Conservation (phyloP, 2,329 filamentous ascomycete genomes). For the Colletotrichum lindemuthianum region DNA sequence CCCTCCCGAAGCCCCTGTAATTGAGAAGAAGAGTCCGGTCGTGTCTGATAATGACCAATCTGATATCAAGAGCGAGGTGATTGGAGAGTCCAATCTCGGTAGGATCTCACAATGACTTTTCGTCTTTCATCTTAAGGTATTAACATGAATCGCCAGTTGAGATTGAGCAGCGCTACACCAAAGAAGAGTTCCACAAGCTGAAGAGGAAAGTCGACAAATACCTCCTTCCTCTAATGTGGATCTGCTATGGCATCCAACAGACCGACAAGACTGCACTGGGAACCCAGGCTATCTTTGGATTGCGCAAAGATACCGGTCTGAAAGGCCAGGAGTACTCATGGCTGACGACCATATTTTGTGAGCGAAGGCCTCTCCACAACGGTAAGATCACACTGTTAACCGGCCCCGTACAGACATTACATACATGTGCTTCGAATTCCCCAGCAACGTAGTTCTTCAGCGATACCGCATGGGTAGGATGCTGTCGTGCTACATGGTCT, state of each 20-base stretch:
- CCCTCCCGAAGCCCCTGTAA: not conserved
- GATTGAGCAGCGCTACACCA: conserved; percentile 43
- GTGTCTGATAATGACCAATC: conserved; percentile 21
- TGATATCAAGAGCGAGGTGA: conserved; percentile 17
- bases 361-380: not conserved
- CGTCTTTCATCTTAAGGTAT: not conserved
- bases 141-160: conserved; percentile 2
- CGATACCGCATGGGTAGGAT: conserved; percentile 40
- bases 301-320: conserved; percentile 43
- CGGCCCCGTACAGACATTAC: conserved; percentile 37
- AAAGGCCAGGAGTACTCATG: conserved; percentile 40
- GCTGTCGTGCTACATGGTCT: conserved; percentile 32
- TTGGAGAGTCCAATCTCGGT: conserved; percentile 24
- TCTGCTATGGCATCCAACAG: conserved; percentile 60
- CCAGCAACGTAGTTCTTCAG: conserved; percentile 46
- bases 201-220: conserved; percentile 56
- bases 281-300: conserved; percentile 51
- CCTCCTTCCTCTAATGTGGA: conserved; percentile 58
- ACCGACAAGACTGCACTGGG: conserved; percentile 56
- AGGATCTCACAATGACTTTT: not conserved
- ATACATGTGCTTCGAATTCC: conserved; percentile 46
- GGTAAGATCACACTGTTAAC: not conserved
- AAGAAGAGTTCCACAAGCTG: conserved; percentile 50
- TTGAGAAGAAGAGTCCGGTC: conserved; percentile 23
- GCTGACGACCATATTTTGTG: conserved; percentile 48